phyloP scores from a whole-genome alignment of 2,329 filamentous ascomycete species.

The Sporothrix inflata region DNA sequence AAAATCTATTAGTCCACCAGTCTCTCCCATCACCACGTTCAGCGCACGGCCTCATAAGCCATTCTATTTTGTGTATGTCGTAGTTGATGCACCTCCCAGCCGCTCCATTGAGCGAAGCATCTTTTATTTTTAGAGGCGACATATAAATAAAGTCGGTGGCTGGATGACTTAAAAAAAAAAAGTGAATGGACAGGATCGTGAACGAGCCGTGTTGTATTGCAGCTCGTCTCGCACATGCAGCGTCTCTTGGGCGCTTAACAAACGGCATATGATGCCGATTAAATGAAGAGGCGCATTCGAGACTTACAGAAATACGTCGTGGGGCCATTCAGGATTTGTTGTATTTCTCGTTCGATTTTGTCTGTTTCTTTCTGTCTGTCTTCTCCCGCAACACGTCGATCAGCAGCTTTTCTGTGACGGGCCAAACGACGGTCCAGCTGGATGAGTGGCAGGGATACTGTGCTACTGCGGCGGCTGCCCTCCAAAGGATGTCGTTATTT shows the following conservation, averaged over 20 bases:
- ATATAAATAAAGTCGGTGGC: neutral
- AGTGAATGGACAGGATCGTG: neutral
- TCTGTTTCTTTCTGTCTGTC: neutral
- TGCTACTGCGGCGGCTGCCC: neutral
- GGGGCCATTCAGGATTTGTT: neutral
- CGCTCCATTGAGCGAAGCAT: neutral
- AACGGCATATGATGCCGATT: neutral
- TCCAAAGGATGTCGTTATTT: neutral
- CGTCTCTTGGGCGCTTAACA: neutral
- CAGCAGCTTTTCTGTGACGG: neutral
- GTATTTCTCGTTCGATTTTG: neutral
- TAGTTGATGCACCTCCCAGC: neutral
- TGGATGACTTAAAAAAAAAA: neutral
- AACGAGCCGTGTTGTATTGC: neutral
- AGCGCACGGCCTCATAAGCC: neutral
- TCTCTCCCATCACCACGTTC: too few species aligned
- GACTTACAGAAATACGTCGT: too few species aligned
- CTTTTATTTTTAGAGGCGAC: neutral
- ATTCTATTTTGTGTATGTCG: neutral
- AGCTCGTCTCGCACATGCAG: neutral
- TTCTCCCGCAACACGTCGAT: neutral
- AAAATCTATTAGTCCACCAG: neutral
- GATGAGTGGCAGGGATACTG: neutral
- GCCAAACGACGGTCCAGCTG: neutral
- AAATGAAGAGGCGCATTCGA: neutral